Conservation (phyloP, 176 grass and related monocot species). For the Canna indica region DNA sequence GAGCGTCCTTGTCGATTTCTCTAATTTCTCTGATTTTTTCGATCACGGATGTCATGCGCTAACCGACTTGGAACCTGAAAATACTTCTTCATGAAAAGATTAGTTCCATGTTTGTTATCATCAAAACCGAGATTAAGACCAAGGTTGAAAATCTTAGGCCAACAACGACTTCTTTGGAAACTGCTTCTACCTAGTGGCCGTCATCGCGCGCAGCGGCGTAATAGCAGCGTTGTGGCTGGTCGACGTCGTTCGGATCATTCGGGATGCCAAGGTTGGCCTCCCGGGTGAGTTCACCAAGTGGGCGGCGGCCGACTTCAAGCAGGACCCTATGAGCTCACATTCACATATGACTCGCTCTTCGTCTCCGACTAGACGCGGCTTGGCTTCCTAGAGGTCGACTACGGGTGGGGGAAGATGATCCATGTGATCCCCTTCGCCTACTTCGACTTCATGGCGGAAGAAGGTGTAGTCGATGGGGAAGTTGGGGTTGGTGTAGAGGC, state of each 20-base stretch:
- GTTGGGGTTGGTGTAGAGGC: conserved; percentile 55
- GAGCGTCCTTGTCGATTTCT: no score
- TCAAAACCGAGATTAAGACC: no score
- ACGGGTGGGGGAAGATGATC: conserved; percentile 53
- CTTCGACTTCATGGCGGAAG: conserved; percentile 78
- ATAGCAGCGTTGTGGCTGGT: conserved; percentile 27
- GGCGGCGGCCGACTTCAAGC: conserved; percentile 39
- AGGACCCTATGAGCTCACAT: conserved; percentile 67
- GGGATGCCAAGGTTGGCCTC: conserved; percentile 55
- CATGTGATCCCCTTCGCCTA: conserved; percentile 67
- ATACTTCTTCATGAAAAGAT: no score
- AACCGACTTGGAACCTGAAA: no score
- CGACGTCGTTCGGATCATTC: conserved; percentile 52
- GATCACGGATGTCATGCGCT: no score
- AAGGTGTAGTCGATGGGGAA: conserved; percentile 83
- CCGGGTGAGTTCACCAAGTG: conserved; percentile 42
- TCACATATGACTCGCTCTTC: conserved; percentile 59
- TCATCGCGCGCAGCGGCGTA: conserved; percentile 15
- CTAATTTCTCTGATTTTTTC: no score
- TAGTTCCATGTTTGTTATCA: no score
- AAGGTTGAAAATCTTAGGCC: no score
- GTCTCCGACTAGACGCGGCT: conserved; percentile 80
- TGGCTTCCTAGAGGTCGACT: conserved; percentile 66
- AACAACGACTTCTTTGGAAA: conserved; percentile 88
- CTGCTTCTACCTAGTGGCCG: conserved; percentile 80